Evolutionary conservation across 2,329 filamentous ascomycete species (phyloP).

Genomic region (Clonostachys byssicola): DNA sequence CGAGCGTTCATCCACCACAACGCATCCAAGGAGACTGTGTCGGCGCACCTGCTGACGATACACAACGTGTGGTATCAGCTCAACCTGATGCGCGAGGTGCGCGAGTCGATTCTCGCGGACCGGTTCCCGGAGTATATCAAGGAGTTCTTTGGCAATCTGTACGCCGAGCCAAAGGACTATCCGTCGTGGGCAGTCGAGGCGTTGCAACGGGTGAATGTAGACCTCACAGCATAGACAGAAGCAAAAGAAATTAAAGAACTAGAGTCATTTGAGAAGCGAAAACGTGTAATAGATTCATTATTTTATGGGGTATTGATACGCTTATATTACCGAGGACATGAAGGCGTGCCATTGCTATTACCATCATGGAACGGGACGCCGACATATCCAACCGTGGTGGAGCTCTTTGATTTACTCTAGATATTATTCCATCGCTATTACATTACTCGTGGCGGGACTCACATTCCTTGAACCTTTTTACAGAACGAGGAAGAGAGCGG

Average conservation of each 20-base stretch:
- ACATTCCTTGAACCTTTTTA: constrained; percentile 5
- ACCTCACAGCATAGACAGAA: constrained; percentile 30
- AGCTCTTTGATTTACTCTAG: too few relatives aligned
- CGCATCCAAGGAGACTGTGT: constrained; percentile 89
- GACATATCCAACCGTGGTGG: too few relatives aligned
- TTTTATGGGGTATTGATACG: constrained; percentile 1
- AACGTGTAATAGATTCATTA: constrained; percentile 7
- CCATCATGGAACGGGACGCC: too few relatives aligned
- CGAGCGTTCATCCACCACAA: constrained; percentile 89
- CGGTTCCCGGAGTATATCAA: constrained; percentile 73
- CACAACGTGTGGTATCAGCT: constrained; percentile 96
- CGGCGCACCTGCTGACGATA: constrained; percentile 79
- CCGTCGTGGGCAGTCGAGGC: constrained; percentile 84
- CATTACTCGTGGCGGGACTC: too few relatives aligned
- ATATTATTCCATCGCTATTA: too few relatives aligned
- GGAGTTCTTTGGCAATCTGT: constrained; percentile 73
- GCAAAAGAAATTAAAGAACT: neutral
- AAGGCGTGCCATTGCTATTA: neutral
- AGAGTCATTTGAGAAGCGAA: constrained; percentile 1
- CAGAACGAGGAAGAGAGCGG: constrained; percentile 13
- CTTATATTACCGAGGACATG: neutral
- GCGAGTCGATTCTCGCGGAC: constrained; percentile 78
- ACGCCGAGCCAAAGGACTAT: constrained; percentile 59
- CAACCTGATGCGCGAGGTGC: constrained; percentile 70
- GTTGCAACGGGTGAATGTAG: constrained; percentile 73